Base-by-base conservation (phyloP, 768 basidiomycete species). In the Mycena chlorophos region DNA sequence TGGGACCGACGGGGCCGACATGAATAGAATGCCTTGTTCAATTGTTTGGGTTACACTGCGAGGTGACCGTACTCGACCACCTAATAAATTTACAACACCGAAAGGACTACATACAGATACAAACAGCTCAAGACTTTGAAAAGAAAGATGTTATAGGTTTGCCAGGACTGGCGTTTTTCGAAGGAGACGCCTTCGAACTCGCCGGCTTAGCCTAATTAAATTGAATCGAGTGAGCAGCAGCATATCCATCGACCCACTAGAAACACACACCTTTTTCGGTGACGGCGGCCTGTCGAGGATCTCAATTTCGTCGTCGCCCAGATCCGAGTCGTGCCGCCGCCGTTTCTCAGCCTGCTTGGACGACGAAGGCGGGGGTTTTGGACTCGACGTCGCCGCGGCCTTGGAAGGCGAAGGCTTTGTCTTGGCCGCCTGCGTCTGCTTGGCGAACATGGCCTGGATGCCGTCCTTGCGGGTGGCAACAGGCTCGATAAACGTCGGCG, bases 381-480 rank as follows among this genome's bases (percentile, higher is more conserved):
- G n/a, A n/a, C n/a, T n/a, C n/a, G n/a, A n/a, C n/a, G 19, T 20
- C 10, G 17, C 23, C 20, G 17, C 19, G 38, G 49, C 49, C 39
- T 55, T 46, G 25, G 56, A 54, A 16, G 51, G 30, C 3, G 28
- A 31, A 8, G 30, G 30, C 28, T 12, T 5, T 20, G 52, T 5
- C 6, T 6, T 48, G 26, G 54, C 49, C n/a, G 51, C 47, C 26
- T 54, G n/a, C 46, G 64, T 72, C 64, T 91, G 90, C 60, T 83
- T 87, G 1, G 82, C 78, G 59, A 94, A 93, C 82, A 92, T 84
- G 8, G 88, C 86, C 65, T 86, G 77, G 50, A 93, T 96, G 5
- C 94, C 93, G 63, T 95, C 94, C 64, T 88, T 88, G 20, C 94
- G 82, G 43, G 80, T 75, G 8, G 84, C 74, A 19, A 97, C 72